Evolutionary conservation across 805 yeast species (phyloP), one percentile per base, ranked within the genome.

Genomic region (Ascoidea tarda): DNA sequence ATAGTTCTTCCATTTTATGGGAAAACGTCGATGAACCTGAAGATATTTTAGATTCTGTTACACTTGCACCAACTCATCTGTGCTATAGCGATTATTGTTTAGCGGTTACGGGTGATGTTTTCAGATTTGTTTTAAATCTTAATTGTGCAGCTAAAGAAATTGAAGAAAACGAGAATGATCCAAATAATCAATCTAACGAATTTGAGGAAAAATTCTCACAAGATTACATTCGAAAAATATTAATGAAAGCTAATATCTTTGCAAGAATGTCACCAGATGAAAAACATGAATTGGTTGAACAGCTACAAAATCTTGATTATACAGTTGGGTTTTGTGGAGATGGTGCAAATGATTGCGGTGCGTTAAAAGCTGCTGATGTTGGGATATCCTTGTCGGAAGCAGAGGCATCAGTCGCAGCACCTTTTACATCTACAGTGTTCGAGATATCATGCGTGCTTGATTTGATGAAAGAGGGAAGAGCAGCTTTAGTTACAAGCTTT

Each of bases 191-290:
- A 21, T 21, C 28, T 21, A 21, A 21, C 28, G 28, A 21, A 21
- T 47, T 79, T 2, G 78, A 75, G 51, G 66, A 60, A 6, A 10
- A 8, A 2, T 10, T 14, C 8, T 63, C 62, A 46, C 63, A 78
- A 45, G 64, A 62, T 1, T 73, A 71, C 63, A 77, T 75, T 46
- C 77, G 77, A 49, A 72, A 70, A 32, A 74, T 93, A 64, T 72
- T 93, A 52, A 70, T 88, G 70, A 80, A 77, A 56, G 81, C 89
- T 54, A 77, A 81, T 48, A 78, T 93, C 4, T 93, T 82, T 69
- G 98, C 99, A 0, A 75, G 99, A 58, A 93, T 93, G 99, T 90
- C 98, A 0, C 99, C 99, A 0, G 99, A 95, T 66, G 99, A 93
- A 66, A 93, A 93, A 63, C 96, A 93, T 65, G 99, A 93, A 67